These are phyloP conservation scores for Zalerion maritima DNA, from an alignment of 495 filamentous ascomycete species.

Conservation along the genomic window DNA sequence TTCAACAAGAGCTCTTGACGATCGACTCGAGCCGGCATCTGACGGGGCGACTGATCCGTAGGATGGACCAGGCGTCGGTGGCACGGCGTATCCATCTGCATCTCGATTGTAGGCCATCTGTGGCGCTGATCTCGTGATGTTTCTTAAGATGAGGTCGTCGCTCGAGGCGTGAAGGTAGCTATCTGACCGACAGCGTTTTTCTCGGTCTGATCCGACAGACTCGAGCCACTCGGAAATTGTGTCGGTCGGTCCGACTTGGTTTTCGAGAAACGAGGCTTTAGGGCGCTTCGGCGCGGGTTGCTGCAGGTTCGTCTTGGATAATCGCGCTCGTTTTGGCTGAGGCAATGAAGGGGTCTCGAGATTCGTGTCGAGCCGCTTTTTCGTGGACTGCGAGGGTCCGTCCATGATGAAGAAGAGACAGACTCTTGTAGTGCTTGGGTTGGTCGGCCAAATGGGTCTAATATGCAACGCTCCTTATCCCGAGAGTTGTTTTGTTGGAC, in stretches of 20 bases:
- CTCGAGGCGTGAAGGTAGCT: slow-evolving; percentile 5
- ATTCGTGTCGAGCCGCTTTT: too few species aligned
- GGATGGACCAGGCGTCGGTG: slow-evolving; percentile 8
- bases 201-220: slow-evolving; percentile 7
- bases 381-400: too few species aligned
- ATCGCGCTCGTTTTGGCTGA: too few species aligned
- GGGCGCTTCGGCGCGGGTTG: slow-evolving; percentile 8
- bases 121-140: slow-evolving; percentile 7
- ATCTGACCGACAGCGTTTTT: slow-evolving; percentile 9
- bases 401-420: too few species aligned
- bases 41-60: too few species aligned
- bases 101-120: slow-evolving; percentile 6
- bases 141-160: slow-evolving; percentile 6
- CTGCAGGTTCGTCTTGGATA: slow-evolving; percentile 7
- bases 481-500: too few species aligned
- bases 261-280: slow-evolving; percentile 11
- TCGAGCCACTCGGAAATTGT: slow-evolving; percentile 9
- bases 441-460: too few species aligned
- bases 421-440: too few species aligned
- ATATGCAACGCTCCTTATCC: too few species aligned
- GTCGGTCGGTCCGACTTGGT: slow-evolving; percentile 4
- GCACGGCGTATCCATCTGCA: slow-evolving; percentile 6
- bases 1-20: slow-evolving; percentile 8
- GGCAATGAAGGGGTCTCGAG: too few species aligned
- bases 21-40: slow-evolving; percentile 6